Evolutionary conservation across 2,329 filamentous ascomycete genomes (phyloP).

Genomic region (Lecanicillium sp.): DNA sequence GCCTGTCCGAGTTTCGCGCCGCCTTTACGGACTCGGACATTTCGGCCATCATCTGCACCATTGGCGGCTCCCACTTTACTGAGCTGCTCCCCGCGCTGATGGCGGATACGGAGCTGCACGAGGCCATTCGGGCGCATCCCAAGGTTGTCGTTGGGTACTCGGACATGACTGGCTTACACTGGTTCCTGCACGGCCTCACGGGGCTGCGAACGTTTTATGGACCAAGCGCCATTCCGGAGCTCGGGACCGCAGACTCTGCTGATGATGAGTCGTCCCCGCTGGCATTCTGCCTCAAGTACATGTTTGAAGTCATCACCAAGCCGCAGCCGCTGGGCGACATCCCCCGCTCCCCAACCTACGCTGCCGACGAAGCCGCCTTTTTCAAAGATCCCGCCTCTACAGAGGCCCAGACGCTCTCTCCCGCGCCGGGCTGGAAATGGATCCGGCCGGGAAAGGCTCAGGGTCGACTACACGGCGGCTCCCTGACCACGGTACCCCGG

Average conservation of each 20-base stretch:
- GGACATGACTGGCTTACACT: slow-evolving; percentile 34
- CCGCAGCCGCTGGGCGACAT: slow-evolving; percentile 21
- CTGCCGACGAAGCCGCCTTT: slow-evolving; percentile 15
- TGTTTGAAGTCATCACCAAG: slow-evolving; percentile 23
- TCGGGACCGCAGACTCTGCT: slow-evolving; percentile 20
- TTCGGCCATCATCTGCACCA: slow-evolving; percentile 29
- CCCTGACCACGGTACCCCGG: slow-evolving; percentile 31
- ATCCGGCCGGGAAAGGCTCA: slow-evolving; percentile 15
- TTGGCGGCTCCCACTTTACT: slow-evolving; percentile 29
- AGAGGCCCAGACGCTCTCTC: slow-evolving; percentile 19
- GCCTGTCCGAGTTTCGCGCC: slow-evolving; percentile 27
- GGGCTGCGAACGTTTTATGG: slow-evolving; percentile 37
- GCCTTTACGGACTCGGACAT: slow-evolving; percentile 28
- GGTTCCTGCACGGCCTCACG: slow-evolving; percentile 27
- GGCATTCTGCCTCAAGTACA: slow-evolving; percentile 20
- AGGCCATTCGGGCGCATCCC: slow-evolving; percentile 23
- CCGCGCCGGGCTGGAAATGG: slow-evolving; percentile 27
- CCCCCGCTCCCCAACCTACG: slow-evolving; percentile 22
- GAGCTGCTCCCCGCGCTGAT: slow-evolving; percentile 31
- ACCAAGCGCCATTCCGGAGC: slow-evolving; percentile 29
- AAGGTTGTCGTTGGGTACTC: slow-evolving; percentile 35
- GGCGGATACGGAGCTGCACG: slow-evolving; percentile 26
- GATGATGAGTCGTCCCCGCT: slow-evolving; percentile 19
- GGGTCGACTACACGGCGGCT: slow-evolving; percentile 23
- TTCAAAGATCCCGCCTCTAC: slow-evolving; percentile 15